Evolutionary conservation across 306 rosid species (phyloP), one percentile per base, ranked within the genome.

Genomic region (Crataegus laevigata): DNA sequence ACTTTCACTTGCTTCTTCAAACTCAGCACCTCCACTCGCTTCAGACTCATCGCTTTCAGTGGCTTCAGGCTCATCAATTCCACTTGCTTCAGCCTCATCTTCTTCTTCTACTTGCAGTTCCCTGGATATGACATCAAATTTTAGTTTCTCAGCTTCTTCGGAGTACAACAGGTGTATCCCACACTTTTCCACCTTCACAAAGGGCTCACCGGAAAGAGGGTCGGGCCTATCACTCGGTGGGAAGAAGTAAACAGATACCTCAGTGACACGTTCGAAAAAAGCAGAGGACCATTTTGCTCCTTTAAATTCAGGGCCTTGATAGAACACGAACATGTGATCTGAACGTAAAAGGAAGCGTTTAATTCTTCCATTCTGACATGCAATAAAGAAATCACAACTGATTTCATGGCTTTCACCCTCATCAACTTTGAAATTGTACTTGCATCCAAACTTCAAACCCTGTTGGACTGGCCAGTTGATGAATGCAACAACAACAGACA

Each of bases 381-480:
- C 4, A 13, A 47, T 5, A 14, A 13, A 47, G 57, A 51, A 51
- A 18, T 5, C 9, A 6, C 40, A 51, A 19, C 7, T 30, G 9
- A 36, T 1, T 19, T 36, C 40, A 34, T 17, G 26, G 58, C 32
- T 68, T 50, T 61, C 69, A 9, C 80, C 80, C 3, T 51, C 9
- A 1, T 42, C 43, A 43, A 45, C 13, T 43, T 43, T 77, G 69
- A 59, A 69, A 5, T 68, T 32, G 19, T 47, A 38, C 4, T 54
- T n/a, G 21, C 69, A 42, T n/a, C 18, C 34, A 13, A 68, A 22
- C 26, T 7, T 6, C 4, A 5, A 36, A 36, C 40, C 40, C 40
- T 24, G 10, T 13, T 21, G 34, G 62, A 13, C 0, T 0, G 19
- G 0, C 10, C 1, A 18, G 0, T 1, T 11, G 30, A 28, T 0